A percentile compares a stretch with the other conserved stretches of the same genome.
These are phyloP conservation scores for Phoma sp. DNA, from an alignment of 2,329 filamentous ascomycete genomes.

Conservation along the genomic window DNA sequence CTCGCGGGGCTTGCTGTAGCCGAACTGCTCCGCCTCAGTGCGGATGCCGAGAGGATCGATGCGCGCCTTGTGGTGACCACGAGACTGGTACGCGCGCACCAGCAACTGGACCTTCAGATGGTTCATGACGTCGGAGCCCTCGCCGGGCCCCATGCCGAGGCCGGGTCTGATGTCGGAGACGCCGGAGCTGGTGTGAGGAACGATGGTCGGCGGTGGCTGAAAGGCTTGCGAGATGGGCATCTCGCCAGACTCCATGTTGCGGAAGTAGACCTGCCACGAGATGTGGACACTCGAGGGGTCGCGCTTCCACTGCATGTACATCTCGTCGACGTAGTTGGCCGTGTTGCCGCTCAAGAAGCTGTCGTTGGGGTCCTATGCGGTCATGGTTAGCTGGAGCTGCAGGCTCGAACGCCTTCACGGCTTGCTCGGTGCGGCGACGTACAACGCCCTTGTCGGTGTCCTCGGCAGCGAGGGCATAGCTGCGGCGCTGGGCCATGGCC, in stretches of 20 bases:
- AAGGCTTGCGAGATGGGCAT: slow-evolving; percentile 99
- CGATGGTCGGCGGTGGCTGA: slow-evolving; percentile 89
- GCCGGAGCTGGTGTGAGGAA: slow-evolving; percentile 80
- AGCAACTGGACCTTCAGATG: slow-evolving; percentile 98
- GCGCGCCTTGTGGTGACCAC: slow-evolving; percentile 97
- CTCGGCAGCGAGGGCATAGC: slow-evolving; percentile 65
- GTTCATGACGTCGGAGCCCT: slow-evolving; percentile 85
- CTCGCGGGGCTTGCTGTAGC: slow-evolving; percentile 88
- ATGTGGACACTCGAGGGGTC: slow-evolving; percentile 93
- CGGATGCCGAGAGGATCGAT: slow-evolving; percentile 96
- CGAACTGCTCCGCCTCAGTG: slow-evolving; percentile 81
- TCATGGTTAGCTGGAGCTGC: slow-evolving; percentile 31
- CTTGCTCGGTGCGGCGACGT: slow-evolving; percentile 41
- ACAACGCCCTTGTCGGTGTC: slow-evolving; percentile 67
- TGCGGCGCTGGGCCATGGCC: slow-evolving; percentile 55
- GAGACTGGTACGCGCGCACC: slow-evolving; percentile 95
- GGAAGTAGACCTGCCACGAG: slow-evolving; percentile 99
- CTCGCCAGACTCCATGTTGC: slow-evolving; percentile 97
- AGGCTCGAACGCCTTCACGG: slow-evolving; percentile 2
- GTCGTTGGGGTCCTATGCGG: slow-evolving; percentile 78
- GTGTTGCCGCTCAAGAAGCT: slow-evolving; percentile 96
- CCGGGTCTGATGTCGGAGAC: slow-evolving; percentile 74
- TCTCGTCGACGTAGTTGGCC: slow-evolving; percentile 99
- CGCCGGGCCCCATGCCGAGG: slow-evolving; percentile 66
- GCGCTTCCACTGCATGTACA: slow-evolving; percentile 97